Percentiles rank a stretch among this genome's conserved stretches.
These are phyloP conservation scores for Entoloma clypeatum DNA, from an alignment of 1,284 basidiomycete species.

Conservation along the genomic window DNA sequence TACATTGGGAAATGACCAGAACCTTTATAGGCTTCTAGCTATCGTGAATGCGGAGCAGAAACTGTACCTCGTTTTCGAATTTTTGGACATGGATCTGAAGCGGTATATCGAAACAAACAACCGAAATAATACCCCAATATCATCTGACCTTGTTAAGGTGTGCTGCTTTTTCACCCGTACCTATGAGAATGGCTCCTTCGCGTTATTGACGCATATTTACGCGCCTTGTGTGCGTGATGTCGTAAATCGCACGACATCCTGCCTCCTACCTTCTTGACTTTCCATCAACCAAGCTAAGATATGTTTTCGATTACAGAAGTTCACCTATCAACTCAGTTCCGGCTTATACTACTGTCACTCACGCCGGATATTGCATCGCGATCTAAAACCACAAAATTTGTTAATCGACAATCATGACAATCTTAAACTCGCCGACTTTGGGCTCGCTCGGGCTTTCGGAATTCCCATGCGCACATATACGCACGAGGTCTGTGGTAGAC, in stretches of 20 bases:
- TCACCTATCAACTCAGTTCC: slow-evolving; percentile 81
- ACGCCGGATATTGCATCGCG: slow-evolving; percentile 93
- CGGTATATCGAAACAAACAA: slow-evolving; percentile 92
- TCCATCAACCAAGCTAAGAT: background rate
- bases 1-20: slow-evolving; percentile 1
- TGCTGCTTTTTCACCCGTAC: slow-evolving; percentile 15
- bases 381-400: slow-evolving; percentile 97
- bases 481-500: slow-evolving; percentile 71
- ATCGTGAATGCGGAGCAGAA: slow-evolving; percentile 98
- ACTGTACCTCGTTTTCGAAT: slow-evolving; percentile 96
- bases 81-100: slow-evolving; percentile 92
- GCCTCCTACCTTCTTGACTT: background rate
- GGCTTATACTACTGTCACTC: slow-evolving; percentile 95
- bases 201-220: slow-evolving; percentile 10
- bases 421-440: slow-evolving; percentile 96
- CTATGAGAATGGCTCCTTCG: slow-evolving; percentile 5
- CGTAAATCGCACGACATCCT: background rate
- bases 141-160: slow-evolving; percentile 85
- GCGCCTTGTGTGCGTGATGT: slow-evolving; percentile 14
- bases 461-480: slow-evolving; percentile 98
- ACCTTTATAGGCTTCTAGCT: slow-evolving; percentile 75
- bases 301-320: slow-evolving; percentile 60
- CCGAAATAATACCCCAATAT: slow-evolving; percentile 63
- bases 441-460: slow-evolving; percentile 94
- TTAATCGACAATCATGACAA: slow-evolving; percentile 90